Conservation (phyloP, 352 stramenopile genomes). For the Pilasporangium apinafurcum region DNA sequence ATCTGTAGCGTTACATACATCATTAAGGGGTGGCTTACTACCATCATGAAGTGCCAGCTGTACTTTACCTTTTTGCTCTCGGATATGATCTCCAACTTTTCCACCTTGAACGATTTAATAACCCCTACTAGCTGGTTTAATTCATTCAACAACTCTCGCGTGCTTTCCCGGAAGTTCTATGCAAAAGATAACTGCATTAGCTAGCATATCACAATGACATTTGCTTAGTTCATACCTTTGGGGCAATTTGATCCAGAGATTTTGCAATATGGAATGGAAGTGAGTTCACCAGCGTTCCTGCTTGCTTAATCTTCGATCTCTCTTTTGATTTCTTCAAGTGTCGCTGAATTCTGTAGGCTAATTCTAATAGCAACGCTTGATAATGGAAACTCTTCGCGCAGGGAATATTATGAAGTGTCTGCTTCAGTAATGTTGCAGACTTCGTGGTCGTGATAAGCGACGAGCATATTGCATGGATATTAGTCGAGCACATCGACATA, state of each 20-base stretch:
- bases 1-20: too few relatives aligned
- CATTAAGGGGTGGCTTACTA: too few relatives aligned
- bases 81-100: background rate
- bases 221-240: slow-evolving; percentile 19
- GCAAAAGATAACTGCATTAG: background rate
- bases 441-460: slow-evolving; percentile 4
- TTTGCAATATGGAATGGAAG: slow-evolving; percentile 11
- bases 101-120: slow-evolving; percentile 13
- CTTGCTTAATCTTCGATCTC: background rate
- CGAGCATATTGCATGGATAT: slow-evolving; percentile 9
- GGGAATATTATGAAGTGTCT: slow-evolving; percentile 11
- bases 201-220: too few relatives aligned
- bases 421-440: slow-evolving; percentile 2
- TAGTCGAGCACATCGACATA: slow-evolving; percentile 26
- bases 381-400: slow-evolving; percentile 26
- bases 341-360: slow-evolving; percentile 21
- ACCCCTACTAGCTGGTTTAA: slow-evolving; percentile 22
- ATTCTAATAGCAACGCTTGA: slow-evolving; percentile 21
- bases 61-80: slow-evolving; percentile 2
- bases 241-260: slow-evolving; percentile 8
- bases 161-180: slow-evolving; percentile 24
- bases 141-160: slow-evolving; percentile 16
- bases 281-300: slow-evolving; percentile 2
- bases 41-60: too few relatives aligned
- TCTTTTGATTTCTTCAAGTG: slow-evolving; percentile 11